Base-by-base conservation (phyloP, 352 stramenopile species). In the Globisporangium viniferum region DNA sequence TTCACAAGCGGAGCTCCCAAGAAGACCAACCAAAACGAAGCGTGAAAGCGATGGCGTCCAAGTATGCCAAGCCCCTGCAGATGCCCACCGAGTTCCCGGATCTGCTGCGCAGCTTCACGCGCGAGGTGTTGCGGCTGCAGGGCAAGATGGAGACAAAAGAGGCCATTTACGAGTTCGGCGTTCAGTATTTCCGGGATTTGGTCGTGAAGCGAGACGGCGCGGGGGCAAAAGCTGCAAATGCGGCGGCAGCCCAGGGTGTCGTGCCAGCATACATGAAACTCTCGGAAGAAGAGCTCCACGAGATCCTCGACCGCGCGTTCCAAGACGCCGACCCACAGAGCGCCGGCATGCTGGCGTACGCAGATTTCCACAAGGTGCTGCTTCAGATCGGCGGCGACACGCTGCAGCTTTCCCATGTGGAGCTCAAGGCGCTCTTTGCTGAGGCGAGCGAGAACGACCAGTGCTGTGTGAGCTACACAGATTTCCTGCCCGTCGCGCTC, bases 61-160 rank as follows among this genome's bases (percentile, higher is more conserved):
- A 90, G 73, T 95, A 94, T 36, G 83, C 88, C 48, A 95, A 95
- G 75, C 75, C 79, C 18, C 82, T 95, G 60, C 82, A 90, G 54
- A 75, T 95, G 55, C 88, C 87, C 24, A 63, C 61, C 6, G 82
- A 88, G 15, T 94, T 97, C 54, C 84, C 85, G 9, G 83, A 91
- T 27, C 65, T 93, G 46, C 67, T 97, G 67, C 82, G 84, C 27
- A 81, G 79, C 54, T 92, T 97, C 60, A 79, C 89, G 20, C 86
- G 89, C 29, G 88, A 97, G 49, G 81, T 94, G 49, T 68, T 97
- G 62, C 85, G 88, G 22, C 81, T 87, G n/a, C 89, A 97, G 72
- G 80, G 84, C 59, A 92, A 91, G 60, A 68, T 94, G 15, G 84
- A 93, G 71, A 90, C 83, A 5, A 86, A 86, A 56, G 87, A 93